phyloP scores from a whole-genome alignment of 1,284 basidiomycete species.

The Apiotrichum brassicae region DNA sequence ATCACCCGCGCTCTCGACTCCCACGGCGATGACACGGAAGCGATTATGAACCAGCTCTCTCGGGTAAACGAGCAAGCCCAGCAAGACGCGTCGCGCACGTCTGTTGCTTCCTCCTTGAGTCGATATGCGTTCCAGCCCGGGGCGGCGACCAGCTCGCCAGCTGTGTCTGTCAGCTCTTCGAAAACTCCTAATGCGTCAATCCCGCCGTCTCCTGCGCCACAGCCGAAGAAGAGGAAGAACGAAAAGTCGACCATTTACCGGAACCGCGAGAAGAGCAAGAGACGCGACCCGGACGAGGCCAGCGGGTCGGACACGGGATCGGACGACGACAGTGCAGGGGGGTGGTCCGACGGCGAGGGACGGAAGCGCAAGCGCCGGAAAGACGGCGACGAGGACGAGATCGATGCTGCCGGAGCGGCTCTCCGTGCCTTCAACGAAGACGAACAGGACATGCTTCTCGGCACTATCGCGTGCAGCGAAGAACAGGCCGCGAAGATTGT shows the following conservation, averaged over 20 bases:
- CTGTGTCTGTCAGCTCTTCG: not conserved
- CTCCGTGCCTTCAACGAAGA: conserved; percentile 83
- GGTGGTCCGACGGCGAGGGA: conserved; percentile 32
- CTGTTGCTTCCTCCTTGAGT: not conserved
- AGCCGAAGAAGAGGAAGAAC: conserved; percentile 28
- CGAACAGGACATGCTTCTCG: conserved; percentile 67
- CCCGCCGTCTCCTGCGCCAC: not conserved
- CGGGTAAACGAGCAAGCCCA: not conserved
- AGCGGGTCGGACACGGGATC: conserved; percentile 31
- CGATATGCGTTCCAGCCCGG: conserved; percentile 4
- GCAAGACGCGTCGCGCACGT: not conserved
- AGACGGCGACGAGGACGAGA: conserved; percentile 28
- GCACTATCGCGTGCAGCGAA: conserved; percentile 77
- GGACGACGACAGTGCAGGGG: conserved; percentile 30
- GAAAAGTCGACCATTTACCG: conserved; percentile 47
- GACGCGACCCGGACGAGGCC: conserved; percentile 54
- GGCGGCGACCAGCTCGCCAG: not conserved
- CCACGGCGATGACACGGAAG: conserved; percentile 13
- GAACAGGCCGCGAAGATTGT: conserved; percentile 79
- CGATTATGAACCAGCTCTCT: conserved; percentile 19
- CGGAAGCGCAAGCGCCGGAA: conserved; percentile 31
- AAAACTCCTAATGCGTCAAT: not conserved
- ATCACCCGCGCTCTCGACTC: conserved; percentile 16
- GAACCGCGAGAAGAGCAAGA: conserved; percentile 28
- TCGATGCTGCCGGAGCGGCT: conserved; percentile 52